phyloP scores from a whole-genome alignment of 2,329 filamentous ascomycete genomes.

The Chrysoporthe cubensis region DNA sequence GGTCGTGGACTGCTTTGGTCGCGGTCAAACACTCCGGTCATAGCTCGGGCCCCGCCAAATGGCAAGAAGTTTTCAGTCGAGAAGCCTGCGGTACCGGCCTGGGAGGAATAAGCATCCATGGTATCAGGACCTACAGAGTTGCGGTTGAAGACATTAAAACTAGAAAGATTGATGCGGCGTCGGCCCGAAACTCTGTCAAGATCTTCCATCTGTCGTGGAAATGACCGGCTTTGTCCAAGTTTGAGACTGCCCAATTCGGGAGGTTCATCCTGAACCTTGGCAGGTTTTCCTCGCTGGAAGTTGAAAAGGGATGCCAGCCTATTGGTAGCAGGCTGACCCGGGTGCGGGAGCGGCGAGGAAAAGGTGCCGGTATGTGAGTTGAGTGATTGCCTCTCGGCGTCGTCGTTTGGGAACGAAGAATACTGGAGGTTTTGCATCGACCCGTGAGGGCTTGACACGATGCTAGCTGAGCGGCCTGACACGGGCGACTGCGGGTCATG shows the following conservation, averaged over 20 bases:
- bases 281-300: constrained; percentile 63
- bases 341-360: constrained; percentile 46
- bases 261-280: constrained; percentile 65
- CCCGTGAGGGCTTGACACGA: constrained; percentile 64
- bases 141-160: constrained; percentile 62
- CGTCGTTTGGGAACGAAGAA: constrained; percentile 51
- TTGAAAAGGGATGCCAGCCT: constrained; percentile 57
- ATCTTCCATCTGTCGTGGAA: constrained; percentile 67
- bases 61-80: constrained; percentile 50
- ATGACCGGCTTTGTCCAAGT: constrained; percentile 74
- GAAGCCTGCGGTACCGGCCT: constrained; percentile 41
- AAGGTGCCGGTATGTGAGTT: constrained; percentile 38
- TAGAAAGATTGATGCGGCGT: constrained; percentile 62
- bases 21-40: constrained; percentile 53
- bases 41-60: constrained; percentile 54
- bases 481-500: constrained; percentile 63
- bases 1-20: constrained; percentile 67
- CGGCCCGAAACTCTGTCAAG: constrained; percentile 55
- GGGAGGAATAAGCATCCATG: constrained; percentile 38
- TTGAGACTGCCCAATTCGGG: constrained; percentile 72
- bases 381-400: constrained; percentile 49
- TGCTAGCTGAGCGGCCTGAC: constrained; percentile 61
- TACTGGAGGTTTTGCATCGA: constrained; percentile 64
- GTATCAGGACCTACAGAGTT: constrained; percentile 54
- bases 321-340: constrained; percentile 41